Evolutionary conservation across 352 stramenopile genomes (phyloP).

Genomic region (Phytophthora meadii): DNA sequence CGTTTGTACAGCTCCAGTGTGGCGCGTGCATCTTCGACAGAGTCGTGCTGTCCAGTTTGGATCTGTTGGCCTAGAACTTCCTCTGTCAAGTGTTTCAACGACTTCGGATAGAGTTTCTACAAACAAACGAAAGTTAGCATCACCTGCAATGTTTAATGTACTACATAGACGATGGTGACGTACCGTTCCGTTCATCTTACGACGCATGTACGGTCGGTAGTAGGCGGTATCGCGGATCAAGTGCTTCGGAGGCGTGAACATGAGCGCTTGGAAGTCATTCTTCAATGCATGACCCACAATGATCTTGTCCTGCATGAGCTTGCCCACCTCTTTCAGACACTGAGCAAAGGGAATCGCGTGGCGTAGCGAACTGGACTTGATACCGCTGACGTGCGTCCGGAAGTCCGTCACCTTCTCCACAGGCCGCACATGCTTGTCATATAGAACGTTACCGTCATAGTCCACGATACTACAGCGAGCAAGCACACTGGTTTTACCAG

Average conservation of each 20-base stretch:
- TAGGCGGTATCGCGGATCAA: conserved; percentile 85
- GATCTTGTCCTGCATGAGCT: conserved; percentile 83
- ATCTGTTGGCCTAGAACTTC: conserved; percentile 76
- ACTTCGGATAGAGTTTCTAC: conserved; percentile 88
- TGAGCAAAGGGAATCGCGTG: conserved; percentile 81
- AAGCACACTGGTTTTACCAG: conserved; percentile 79
- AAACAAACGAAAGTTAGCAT: conserved; percentile 7
- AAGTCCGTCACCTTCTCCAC: conserved; percentile 90
- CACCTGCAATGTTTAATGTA: not conserved
- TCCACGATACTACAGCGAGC: conserved; percentile 90
- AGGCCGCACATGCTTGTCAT: conserved; percentile 84
- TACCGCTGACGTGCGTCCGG: conserved; percentile 87
- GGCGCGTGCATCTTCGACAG: conserved; percentile 85
- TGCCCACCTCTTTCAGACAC: conserved; percentile 86
- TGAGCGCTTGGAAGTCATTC: conserved; percentile 89
- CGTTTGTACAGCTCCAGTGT: conserved; percentile 82
- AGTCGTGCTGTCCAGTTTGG: conserved; percentile 88
- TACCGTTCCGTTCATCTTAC: conserved; percentile 86
- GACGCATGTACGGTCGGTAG: conserved; percentile 88
- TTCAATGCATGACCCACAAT: conserved; percentile 83
- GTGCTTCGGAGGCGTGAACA: conserved; percentile 85
- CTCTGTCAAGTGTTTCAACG: conserved; percentile 76
- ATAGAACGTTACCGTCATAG: conserved; percentile 84
- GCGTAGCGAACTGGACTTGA: conserved; percentile 70
- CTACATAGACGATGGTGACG: conserved; percentile 1